Base-by-base conservation (phyloP, 306 rosid genomes). In the Cucumis hystrix region DNA sequence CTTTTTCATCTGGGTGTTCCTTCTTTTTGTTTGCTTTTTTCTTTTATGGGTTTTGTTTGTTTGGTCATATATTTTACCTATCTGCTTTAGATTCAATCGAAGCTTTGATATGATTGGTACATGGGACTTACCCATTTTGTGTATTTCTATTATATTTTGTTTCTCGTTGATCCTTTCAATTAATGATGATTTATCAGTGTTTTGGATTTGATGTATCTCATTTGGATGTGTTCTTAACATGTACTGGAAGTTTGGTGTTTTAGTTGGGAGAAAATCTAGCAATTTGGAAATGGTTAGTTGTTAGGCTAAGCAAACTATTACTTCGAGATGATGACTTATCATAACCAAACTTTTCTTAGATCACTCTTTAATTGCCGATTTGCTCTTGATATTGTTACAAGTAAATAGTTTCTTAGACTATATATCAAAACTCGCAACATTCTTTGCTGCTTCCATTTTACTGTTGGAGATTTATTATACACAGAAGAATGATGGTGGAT, bases 31-130 rank as follows among this genome's bases (percentile, higher is more conserved):
- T 40, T 82, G 41, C 5, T 61, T 79, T 77, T 67, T 69, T 77
- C 62, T 58, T 81, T 80, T 78, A 23, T 85, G 83, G 89, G 70
- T 80, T 81, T 56, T 76, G 74, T 62, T 79, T 75, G 60, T 56
- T 77, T 75, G 75, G 43, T 45, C 39, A 14, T 69, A 7, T 43
- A 21, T 10, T 20, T 23, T 81, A 58, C 83, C 55, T 35, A 20
- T 55, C 28, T 60, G 59, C 15, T 54, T 71, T n/a, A 37, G 85
- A 80, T 80, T 49, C 69, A 62, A 43, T 79, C 4, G 60, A 81
- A 49, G 63, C 64, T 81, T 80, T 91, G 75, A 86, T 89, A 84
- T 81, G 78, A 74, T 70, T 63, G 78, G 63, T 52, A 30, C 79
- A 40, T 68, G 68, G 47, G 56, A 9, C 62, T 30, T 30, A 0